Conservation (phyloP, 768 basidiomycete species). For the Mycena leptocephala region DNA sequence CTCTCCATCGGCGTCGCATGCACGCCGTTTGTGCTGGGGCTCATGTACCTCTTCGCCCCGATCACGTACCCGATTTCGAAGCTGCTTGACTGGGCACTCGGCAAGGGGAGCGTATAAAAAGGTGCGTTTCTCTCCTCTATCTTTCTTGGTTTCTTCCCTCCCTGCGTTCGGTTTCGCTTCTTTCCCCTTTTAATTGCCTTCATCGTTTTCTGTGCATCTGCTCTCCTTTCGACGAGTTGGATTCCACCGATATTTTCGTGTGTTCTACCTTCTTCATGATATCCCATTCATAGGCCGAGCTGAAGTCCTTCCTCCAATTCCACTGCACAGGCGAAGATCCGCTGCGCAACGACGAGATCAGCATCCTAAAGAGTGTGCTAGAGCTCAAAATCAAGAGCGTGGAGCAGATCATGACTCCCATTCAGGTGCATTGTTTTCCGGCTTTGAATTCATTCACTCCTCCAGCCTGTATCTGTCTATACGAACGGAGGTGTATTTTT, state of each 20-base stretch:
- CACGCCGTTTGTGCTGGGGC: slow-evolving; percentile 76
- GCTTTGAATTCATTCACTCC: no score
- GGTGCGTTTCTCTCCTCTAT: not conserved
- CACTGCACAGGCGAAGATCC: slow-evolving; percentile 86
- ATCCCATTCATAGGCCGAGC: no score
- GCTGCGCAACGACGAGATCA: slow-evolving; percentile 86
- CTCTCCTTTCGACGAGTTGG: no score
- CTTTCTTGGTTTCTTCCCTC: no score
- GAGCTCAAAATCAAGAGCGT: slow-evolving; percentile 86
- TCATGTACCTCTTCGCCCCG: slow-evolving; percentile 62
- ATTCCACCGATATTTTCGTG: no score
- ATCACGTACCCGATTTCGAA: slow-evolving; percentile 89
- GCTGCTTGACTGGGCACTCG: slow-evolving; percentile 87
- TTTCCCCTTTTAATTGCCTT: no score
- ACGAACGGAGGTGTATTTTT: no score
- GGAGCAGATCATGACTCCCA: slow-evolving; percentile 78
- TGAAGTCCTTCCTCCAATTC: slow-evolving; percentile 86
- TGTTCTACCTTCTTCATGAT: no score
- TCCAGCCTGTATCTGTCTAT: not conserved
- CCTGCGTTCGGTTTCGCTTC: no score
- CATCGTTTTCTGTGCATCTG: no score
- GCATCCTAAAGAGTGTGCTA: slow-evolving; percentile 85
- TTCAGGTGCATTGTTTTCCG: slow-evolving; percentile 73
- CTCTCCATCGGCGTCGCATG: slow-evolving; percentile 87
- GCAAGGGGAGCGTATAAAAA: slow-evolving; percentile 91